Evolutionary conservation across 331 rosid species (phyloP), one percentile per base, ranked within the genome.

Genomic region (Ulmus americana): DNA sequence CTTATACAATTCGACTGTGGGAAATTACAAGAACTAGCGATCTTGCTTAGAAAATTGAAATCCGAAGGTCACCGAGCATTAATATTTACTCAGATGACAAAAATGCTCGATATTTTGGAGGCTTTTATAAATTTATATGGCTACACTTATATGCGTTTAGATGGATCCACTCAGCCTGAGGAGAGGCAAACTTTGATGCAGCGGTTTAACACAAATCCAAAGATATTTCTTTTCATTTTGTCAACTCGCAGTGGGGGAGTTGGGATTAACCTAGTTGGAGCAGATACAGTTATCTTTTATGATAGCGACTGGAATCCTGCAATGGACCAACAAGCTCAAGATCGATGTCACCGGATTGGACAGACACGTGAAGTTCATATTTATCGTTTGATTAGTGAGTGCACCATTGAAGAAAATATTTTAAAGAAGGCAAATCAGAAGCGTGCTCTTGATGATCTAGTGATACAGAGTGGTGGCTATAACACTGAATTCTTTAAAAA

Each of bases 301-400:
- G 95, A 94, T 70, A 94, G 97, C 64, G 98, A 94, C 84, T 94
- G 98, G 97, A 94, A 94, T 82, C 98, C 98, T 69, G 97, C 97
- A 63, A 94, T 94, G 98, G 98, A 89, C 84, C 95, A 89, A 66
- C 98, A 94, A 74, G 98, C 97, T 70, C 98, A 94, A 83, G 98
- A 94, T 84, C 83, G 98, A 55, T 94, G 98, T 87, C 98, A 94
- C 73, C 90, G 97, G 64, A 94, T 94, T 64, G 98, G 98, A 71
- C 98, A 94, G 83, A 94, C 98, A 47, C 95, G 98, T 2, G 98
- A 94, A 85, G 98, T 94, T 64, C 87, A 94, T 76, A 89, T 94
- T 61, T 94, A 89, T 76, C 86, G 97, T 73, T 79, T 94, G 77
- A 94, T 94, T 56, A 94, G 98, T 82, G 88, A 89, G 64, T 79